Base-by-base conservation (phyloP, 129 eudicot genomes). In the Lactuca sativa region DNA sequence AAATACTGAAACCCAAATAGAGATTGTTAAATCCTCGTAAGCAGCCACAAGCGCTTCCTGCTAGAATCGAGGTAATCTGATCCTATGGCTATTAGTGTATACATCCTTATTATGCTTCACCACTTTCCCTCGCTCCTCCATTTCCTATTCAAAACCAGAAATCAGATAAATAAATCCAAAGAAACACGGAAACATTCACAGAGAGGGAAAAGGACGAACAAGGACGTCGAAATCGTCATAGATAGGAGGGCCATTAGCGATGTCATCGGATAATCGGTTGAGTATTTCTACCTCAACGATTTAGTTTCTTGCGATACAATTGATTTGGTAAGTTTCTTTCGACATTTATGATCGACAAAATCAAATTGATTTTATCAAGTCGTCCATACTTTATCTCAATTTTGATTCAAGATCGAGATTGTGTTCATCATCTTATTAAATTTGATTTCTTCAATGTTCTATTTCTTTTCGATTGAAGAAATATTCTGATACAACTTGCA, bases 61-160 rank as follows among this genome's bases (percentile, higher is more conserved):
- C 98, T 96, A 92, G 70, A 92, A 92, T 36, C 85, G 79, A 16
- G 84, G 85, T 72, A 92, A 67, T 52, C 84, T 83, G 75, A 89
- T 80, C 81, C 95, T 81, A 17, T 78, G 80, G 71, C 89, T 83
- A 66, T 89, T 89, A 1, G 82, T 85, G 70, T 92, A 89, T 62
- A 89, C 98, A 83, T 89, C 96, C 98, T 96, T 89, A 96, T 89
- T 86, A 54, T 92, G 87, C 76, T 85, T 87, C 88, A 92, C 96
- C 75, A 89, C 76, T 73, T 89, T 92, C 84, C 89, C 98, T 66
- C 98, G 82, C 77, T 92, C 96, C 86, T 92, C 98, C 79, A 92
- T 79, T 78, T 92, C 98, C 98, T 91, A 57, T 9, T 33, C 72
- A 44, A 54, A 55, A 5, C 52, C 72, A 64, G 1, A 67, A 63